These are phyloP conservation scores for Ceratocystis diversiconidia DNA, from an alignment of 2,329 filamentous ascomycete species.

Conservation along the genomic window DNA sequence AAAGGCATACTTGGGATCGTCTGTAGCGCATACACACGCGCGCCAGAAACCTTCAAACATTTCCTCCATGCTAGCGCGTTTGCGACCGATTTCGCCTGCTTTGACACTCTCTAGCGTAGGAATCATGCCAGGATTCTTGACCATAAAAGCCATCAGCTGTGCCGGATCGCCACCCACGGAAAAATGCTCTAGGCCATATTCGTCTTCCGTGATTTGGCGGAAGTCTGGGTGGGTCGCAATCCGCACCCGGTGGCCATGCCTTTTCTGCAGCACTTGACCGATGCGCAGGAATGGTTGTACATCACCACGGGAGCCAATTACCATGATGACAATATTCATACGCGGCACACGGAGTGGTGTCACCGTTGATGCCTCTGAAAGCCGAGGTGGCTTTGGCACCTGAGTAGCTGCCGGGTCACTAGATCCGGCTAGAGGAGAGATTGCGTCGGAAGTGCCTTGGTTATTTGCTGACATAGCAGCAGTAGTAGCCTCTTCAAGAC, in stretches of 20 bases:
- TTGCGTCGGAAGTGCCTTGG: neutral
- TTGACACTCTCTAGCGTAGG: constrained; percentile 59
- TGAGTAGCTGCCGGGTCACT: constrained; percentile 3
- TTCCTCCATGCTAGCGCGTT: constrained; percentile 57
- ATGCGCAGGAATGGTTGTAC: constrained; percentile 68
- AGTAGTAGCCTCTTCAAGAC: neutral
- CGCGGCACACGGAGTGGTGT: constrained; percentile 15
- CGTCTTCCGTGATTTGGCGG: constrained; percentile 54
- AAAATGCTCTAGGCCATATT: constrained; percentile 65
- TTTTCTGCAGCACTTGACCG: constrained; percentile 55
- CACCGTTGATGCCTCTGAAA: constrained; percentile 12
- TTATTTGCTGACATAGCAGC: neutral
- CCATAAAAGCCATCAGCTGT: constrained; percentile 79
- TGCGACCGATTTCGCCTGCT: constrained; percentile 54
- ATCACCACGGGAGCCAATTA: constrained; percentile 68
- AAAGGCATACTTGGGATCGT: constrained; percentile 47
- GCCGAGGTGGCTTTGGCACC: constrained; percentile 12
- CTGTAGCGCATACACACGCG: constrained; percentile 59
- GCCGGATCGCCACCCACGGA: constrained; percentile 65
- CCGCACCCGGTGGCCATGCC: constrained; percentile 59
- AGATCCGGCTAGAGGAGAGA: neutral
- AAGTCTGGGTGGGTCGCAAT: constrained; percentile 70
- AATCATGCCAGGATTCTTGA: constrained; percentile 68
- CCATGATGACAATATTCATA: constrained; percentile 71
- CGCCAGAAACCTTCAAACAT: constrained; percentile 79